These are phyloP conservation scores for Drechslerella coelobrocha DNA, from an alignment of 2,329 filamentous ascomycete species.

Conservation along the genomic window DNA sequence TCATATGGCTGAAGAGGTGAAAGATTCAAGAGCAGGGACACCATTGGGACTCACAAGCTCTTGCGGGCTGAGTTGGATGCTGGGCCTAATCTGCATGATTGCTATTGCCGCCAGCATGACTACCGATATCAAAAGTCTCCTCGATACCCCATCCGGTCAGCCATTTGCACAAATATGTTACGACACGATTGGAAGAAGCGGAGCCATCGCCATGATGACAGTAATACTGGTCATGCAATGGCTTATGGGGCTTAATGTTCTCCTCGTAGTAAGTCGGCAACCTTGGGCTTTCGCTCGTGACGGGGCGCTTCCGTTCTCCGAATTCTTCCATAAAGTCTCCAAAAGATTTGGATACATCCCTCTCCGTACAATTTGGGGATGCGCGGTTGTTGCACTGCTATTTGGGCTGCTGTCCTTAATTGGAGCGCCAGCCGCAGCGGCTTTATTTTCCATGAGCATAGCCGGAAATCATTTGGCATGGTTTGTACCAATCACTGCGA, in stretches of 20 bases:
- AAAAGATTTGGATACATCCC: slow-evolving; percentile 66
- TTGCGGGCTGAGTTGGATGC: slow-evolving; percentile 64
- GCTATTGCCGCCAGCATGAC: slow-evolving; percentile 67
- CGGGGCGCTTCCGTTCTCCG: slow-evolving; percentile 68
- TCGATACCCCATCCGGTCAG: slow-evolving; percentile 65
- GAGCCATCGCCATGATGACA: slow-evolving; percentile 67
- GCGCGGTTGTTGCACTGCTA: slow-evolving; percentile 62
- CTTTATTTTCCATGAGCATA: slow-evolving; percentile 67
- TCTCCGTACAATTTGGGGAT: slow-evolving; percentile 65
- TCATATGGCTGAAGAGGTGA: slow-evolving; percentile 68
- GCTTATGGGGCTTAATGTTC: slow-evolving; percentile 67
- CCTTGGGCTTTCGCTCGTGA: slow-evolving; percentile 70
- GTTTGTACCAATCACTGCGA: slow-evolving; percentile 57
- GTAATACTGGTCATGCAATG: slow-evolving; percentile 69
- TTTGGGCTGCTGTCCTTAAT: slow-evolving; percentile 68
- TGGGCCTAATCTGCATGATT: slow-evolving; percentile 67
- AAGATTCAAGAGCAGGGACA: slow-evolving; percentile 67
- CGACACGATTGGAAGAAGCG: slow-evolving; percentile 67
- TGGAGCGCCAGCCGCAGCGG: slow-evolving; percentile 65
- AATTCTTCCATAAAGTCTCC: slow-evolving; percentile 66
- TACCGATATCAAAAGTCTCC: slow-evolving; percentile 63
- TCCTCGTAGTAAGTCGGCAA: slow-evolving; percentile 68
- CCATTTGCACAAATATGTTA: slow-evolving; percentile 69
- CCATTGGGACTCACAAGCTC: slow-evolving; percentile 68
- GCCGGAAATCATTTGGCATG: slow-evolving; percentile 69